phyloP scores from a whole-genome alignment of 257 asterid genomes.

The Nyctanthes arbortristis region DNA sequence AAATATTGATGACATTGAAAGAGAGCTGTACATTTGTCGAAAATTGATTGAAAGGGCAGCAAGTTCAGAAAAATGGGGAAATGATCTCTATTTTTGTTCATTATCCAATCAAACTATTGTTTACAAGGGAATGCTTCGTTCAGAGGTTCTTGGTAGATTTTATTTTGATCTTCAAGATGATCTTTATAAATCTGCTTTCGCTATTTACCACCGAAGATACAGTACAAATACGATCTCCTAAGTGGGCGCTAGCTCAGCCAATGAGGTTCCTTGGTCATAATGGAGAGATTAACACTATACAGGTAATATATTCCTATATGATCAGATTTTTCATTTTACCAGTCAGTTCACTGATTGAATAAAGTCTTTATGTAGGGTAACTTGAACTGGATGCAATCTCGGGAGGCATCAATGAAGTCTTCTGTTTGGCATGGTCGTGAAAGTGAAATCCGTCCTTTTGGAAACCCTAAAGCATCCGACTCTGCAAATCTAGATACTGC shows the following conservation, averaged over 20 bases:
- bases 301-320: slow-evolving; percentile 46
- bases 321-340: slow-evolving; percentile 13
- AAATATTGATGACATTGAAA: slow-evolving; percentile 86
- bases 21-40: slow-evolving; percentile 91
- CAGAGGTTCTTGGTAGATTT: slow-evolving; percentile 90
- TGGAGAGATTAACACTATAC: slow-evolving; percentile 99
- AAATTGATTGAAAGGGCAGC: slow-evolving; percentile 82
- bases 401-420: slow-evolving; percentile 90
- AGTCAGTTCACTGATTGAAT: slow-evolving; percentile 25
- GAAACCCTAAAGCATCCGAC: slow-evolving; percentile 96
- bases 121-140: slow-evolving; percentile 98
- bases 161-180: slow-evolving; percentile 80
- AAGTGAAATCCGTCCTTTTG: slow-evolving; percentile 93
- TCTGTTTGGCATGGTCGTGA: slow-evolving; percentile 99
- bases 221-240: slow-evolving; percentile 98
- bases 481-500: slow-evolving; percentile 98
- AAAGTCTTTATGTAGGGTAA: slow-evolving; percentile 64
- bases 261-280: slow-evolving; percentile 99
- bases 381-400: slow-evolving; percentile 99
- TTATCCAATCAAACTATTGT: slow-evolving; percentile 94
- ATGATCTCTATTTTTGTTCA: slow-evolving; percentile 90
- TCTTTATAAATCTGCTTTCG: slow-evolving; percentile 82
- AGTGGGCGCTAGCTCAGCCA: slow-evolving; percentile 99
- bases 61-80: slow-evolving; percentile 77
- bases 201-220: slow-evolving; percentile 95